These are phyloP conservation scores for Rhynchosporium secalis DNA, from an alignment of 2,329 filamentous ascomycete genomes.

Conservation along the genomic window DNA sequence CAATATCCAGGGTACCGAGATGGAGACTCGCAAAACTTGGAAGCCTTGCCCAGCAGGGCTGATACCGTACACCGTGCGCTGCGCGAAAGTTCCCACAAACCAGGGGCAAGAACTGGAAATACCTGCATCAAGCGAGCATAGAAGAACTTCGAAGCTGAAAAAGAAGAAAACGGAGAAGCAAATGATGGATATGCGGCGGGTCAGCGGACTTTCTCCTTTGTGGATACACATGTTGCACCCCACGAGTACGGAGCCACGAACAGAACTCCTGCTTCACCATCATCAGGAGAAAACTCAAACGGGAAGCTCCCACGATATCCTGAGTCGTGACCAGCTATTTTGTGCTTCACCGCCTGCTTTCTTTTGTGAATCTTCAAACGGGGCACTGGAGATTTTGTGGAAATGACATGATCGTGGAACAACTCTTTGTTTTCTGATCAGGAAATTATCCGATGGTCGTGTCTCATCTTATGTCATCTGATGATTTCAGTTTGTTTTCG, in stretches of 20 bases:
- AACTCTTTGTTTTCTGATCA: not conserved
- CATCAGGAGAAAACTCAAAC: not conserved
- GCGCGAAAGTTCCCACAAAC: not conserved
- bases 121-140: not conserved
- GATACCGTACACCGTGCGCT: slow-evolving; percentile 2
- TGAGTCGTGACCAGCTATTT: not conserved
- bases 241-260: not conserved
- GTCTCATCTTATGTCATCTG: slow-evolving; percentile 3
- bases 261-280: slow-evolving; percentile 3
- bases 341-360: not conserved
- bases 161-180: slow-evolving; percentile 7
- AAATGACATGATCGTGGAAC: too few species aligned
- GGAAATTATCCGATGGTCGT: not conserved
- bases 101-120: not conserved
- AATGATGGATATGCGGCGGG: slow-evolving; percentile 7
- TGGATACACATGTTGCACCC: not conserved
- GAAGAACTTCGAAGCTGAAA: not conserved
- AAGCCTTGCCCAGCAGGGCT: not conserved
- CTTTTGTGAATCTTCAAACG: not conserved
- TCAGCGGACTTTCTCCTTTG: slow-evolving; percentile 1
- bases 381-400: too few species aligned
- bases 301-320: not conserved
- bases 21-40: not conserved
- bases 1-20: not conserved
- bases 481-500: not conserved